Evolutionary conservation across 2,329 filamentous ascomycete genomes (phyloP).

Genomic region (Magnaporthiopsis poae): DNA sequence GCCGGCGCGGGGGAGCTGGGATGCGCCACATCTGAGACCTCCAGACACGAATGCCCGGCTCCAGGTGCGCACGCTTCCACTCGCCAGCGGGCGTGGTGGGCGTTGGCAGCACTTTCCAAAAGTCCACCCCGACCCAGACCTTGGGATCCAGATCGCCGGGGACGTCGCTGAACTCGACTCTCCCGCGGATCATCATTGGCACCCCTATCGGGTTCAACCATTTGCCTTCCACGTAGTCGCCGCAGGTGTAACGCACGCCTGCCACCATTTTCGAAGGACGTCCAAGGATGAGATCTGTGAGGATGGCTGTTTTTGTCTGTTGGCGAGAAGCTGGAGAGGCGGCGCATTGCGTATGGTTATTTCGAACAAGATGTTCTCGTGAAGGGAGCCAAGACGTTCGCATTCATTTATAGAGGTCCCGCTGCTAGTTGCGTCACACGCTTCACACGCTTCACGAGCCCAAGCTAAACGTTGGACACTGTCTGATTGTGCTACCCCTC

Average conservation of each 20-base stretch:
- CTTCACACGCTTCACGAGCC: no score
- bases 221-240: neutral
- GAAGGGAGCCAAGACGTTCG: no score
- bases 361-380: no score
- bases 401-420: no score
- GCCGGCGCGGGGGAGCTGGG: no score
- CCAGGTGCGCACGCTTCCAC: neutral
- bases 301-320: no score
- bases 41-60: neutral
- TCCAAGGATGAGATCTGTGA: no score
- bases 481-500: no score
- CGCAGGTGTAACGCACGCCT: neutral
- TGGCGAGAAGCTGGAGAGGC: no score
- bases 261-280: neutral
- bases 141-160: neutral
- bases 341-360: no score
- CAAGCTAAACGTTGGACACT: no score
- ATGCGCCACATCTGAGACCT: neutral
- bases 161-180: neutral
- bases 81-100: neutral
- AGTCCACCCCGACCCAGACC: neutral
- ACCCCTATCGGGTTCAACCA: neutral
- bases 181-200: neutral
- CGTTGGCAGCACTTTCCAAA: neutral
- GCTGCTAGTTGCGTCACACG: no score